Conservation (phyloP, 768 basidiomycete genomes). For the Lentinula edodes region DNA sequence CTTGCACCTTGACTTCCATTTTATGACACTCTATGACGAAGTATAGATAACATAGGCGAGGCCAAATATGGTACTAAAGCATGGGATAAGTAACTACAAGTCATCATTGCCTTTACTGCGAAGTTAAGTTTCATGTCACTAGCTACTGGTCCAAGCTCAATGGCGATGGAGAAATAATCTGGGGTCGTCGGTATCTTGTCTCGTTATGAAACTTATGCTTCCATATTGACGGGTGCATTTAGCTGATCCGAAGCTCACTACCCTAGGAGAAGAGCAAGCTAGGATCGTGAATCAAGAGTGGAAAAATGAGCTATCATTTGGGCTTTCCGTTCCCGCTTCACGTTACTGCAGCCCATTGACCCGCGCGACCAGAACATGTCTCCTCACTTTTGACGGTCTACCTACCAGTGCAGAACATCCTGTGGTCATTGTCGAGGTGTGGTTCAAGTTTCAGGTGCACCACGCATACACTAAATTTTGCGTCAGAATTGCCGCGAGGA, state of each 20-base stretch:
- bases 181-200: conserved; percentile 58
- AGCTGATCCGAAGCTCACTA: conserved; percentile 61
- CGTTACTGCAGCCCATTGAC: conserved; percentile 42
- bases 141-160: conserved; percentile 62
- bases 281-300: conserved; percentile 29
- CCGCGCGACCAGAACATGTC: conserved; percentile 37
- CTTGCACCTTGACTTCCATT: background rate
- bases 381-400: conserved; percentile 38
- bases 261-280: conserved; percentile 40
- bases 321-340: conserved; percentile 34
- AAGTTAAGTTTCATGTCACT: background rate
- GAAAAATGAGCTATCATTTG: conserved; percentile 25
- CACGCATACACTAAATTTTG: background rate
- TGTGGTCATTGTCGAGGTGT: conserved; percentile 53
- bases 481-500: conserved; percentile 61
- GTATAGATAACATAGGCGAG: conserved; percentile 61
- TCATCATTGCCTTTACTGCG: background rate
- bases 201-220: background rate
- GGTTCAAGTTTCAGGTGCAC: background rate
- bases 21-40: background rate
- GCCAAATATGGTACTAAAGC: conserved; percentile 50
- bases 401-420: conserved; percentile 20
- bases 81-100: conserved; percentile 54
- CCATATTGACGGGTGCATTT: background rate
- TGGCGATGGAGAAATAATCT: conserved; percentile 59